Conservation (phyloP, 495 filamentous ascomycete species). For the Tuber aestivum region DNA sequence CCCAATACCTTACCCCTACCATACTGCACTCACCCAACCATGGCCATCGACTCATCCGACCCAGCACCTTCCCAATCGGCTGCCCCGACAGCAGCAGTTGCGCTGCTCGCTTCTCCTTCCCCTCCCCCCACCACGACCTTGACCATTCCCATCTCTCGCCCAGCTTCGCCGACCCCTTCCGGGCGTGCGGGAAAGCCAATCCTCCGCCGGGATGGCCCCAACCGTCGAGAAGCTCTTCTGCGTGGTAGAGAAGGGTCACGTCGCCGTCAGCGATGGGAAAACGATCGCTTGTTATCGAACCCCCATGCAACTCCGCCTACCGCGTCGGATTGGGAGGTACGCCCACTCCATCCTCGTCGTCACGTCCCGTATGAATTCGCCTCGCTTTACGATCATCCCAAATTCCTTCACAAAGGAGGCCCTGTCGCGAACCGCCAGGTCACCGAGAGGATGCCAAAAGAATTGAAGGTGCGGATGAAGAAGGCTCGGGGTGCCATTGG, state of each 20-base stretch:
- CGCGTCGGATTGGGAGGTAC: constrained; percentile 71
- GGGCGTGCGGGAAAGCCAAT: constrained; percentile 2
- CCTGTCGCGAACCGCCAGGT: constrained; percentile 14
- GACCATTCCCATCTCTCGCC: constrained; percentile 46
- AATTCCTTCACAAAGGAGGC: constrained; percentile 17
- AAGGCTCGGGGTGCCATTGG: constrained; percentile 61
- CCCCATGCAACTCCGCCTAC: constrained; percentile 78
- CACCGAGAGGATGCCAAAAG: constrained; percentile 53
- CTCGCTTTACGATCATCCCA: constrained; percentile 64
- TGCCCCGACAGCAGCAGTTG: background rate
- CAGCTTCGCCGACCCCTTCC: constrained; percentile 17
- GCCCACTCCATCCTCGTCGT: constrained; percentile 69
- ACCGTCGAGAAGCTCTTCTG: constrained; percentile 69
- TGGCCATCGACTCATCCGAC: background rate
- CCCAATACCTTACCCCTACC: background rate
- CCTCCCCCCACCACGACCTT: constrained; percentile 34
- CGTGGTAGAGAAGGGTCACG: constrained; percentile 91
- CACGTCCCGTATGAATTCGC: constrained; percentile 85
- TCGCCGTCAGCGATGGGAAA: constrained; percentile 86
- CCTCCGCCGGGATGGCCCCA: constrained; percentile 56
- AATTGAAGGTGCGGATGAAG: constrained; percentile 63
- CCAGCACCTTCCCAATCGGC: background rate
- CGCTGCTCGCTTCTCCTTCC: background rate
- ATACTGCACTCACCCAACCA: background rate
- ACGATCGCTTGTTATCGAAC: constrained; percentile 81